Conservation (phyloP, 2,329 filamentous ascomycete species). For the Orbilia oligospora region DNA sequence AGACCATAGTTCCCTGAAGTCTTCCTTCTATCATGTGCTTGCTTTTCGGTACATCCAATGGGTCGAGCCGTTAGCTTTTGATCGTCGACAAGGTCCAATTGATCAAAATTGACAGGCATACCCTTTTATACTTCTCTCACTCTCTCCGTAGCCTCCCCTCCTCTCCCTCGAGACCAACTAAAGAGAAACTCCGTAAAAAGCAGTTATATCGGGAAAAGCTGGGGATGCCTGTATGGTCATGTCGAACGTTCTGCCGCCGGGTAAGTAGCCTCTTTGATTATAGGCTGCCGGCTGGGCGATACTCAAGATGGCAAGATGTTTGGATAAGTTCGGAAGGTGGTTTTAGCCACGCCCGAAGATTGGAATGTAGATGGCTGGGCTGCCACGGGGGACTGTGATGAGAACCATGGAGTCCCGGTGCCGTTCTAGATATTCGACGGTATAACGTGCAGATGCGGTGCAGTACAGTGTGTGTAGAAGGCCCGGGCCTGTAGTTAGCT, state of each 20-base stretch:
- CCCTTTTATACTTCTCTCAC: constrained; percentile 12
- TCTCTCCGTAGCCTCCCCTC: constrained; percentile 18
- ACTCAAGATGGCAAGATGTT: constrained; percentile 54
- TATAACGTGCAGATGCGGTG: no score
- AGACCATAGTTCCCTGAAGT: neutral
- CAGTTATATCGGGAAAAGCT: constrained; percentile 27
- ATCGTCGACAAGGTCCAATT: constrained; percentile 49
- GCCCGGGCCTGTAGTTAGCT: neutral
- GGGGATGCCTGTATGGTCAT: constrained; percentile 30
- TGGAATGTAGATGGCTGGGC: constrained; percentile 28
- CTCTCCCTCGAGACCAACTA: neutral
- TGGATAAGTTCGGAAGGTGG: constrained; percentile 52
- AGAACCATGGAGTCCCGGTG: constrained; percentile 14
- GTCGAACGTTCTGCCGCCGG: constrained; percentile 56
- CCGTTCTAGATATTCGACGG: constrained; percentile 8
- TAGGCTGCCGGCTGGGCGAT: constrained; percentile 59
- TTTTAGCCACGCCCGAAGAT: constrained; percentile 43
- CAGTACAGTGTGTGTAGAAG: no score
- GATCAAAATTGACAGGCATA: constrained; percentile 37
- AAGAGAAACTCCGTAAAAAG: constrained; percentile 34
- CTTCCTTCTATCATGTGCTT: constrained; percentile 39
- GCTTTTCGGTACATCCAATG: constrained; percentile 50
- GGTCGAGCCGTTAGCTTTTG: constrained; percentile 39
- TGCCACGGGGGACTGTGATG: neutral
- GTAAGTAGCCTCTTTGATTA: constrained; percentile 49